Evolutionary conservation across 2,329 filamentous ascomycete species (phyloP).

Genomic region (Aspergillus amoenus): DNA sequence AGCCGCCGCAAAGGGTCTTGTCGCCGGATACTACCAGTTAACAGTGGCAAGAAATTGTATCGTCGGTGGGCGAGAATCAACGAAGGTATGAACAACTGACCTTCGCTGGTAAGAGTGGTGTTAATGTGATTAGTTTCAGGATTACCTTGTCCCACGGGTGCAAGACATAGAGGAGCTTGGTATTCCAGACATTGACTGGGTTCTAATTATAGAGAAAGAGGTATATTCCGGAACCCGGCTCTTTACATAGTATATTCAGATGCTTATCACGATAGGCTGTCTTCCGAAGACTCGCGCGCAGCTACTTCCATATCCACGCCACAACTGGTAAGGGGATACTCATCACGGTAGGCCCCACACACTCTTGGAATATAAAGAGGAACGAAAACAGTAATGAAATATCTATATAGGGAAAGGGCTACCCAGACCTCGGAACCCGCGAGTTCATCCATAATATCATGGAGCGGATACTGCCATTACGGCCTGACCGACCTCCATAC

Average conservation of each 20-base stretch:
- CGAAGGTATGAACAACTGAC: conserved; percentile 23
- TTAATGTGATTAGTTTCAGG: conserved; percentile 35
- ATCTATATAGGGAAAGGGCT: conserved; percentile 62
- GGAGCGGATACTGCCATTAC: conserved; percentile 24
- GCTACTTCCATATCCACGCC: conserved; percentile 44
- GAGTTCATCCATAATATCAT: conserved; percentile 51
- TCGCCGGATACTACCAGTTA: conserved; percentile 35
- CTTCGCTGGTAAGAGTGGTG: not conserved
- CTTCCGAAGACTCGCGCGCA: conserved; percentile 57
- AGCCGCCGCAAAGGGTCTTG: conserved; percentile 45
- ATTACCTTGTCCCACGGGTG: conserved; percentile 53
- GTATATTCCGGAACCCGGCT: conserved; percentile 31
- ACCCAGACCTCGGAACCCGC: conserved; percentile 61
- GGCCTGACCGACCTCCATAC: conserved; percentile 29
- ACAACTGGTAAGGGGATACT: conserved; percentile 51
- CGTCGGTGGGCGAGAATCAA: conserved; percentile 41
- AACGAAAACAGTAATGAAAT: not conserved
- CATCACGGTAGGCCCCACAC: conserved; percentile 50
- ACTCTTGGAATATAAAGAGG: not conserved
- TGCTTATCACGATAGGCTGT: conserved; percentile 48
- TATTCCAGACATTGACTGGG: conserved; percentile 52
- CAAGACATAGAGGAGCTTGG: conserved; percentile 47
- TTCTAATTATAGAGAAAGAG: conserved; percentile 66
- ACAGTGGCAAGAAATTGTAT: conserved; percentile 20
- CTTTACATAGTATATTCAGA: not conserved